Base-by-base conservation (phyloP, 1,284 basidiomycete species). In the Entoloma clypeatum region DNA sequence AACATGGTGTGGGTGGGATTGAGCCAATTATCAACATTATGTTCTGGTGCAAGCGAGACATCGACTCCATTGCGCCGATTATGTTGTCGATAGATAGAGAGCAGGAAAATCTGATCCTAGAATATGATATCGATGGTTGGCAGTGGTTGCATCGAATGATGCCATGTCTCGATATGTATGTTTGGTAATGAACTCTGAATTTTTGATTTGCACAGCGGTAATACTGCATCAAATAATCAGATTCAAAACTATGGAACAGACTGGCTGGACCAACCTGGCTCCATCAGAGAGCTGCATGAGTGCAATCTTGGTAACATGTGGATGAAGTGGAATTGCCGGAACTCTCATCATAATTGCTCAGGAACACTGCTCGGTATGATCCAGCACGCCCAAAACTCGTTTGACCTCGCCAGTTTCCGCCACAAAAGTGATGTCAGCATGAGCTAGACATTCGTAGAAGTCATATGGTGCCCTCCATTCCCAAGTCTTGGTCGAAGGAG, bases 401-500 rank as follows among this genome's bases (percentile, higher is more conserved):
- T 60, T 18, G 10, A 59, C 41, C 1, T 35, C 24, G 4, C 47
- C 35, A 24, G 47, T 45, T 7, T 22, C 36, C 13, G 33, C 42
- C 22, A 22, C 25, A 24, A 46, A 51, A 0, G 55, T 59, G 13
- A 66, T 41, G 14, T 66, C 62, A 5, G 53, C 51, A 47, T 66
- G 63, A 1, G 62, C 64, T 11, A 60, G 48, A 39, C 65, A 67
- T 1, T 57, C 58, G 0, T 59, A 61, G 44, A 57, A 64, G 19
- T 48, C 48, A 39, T 51, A 56, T 10, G 56, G 49, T 6, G 31
- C 36, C n/a, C n/a, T n/a, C n/a, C n/a, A n/a, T n/a, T n/a, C n/a
- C n/a, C n/a, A n/a, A n/a, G n/a, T n/a, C n/a, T n/a, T n/a, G n/a
- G n/a, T n/a, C n/a, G n/a, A n/a, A n/a, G n/a, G n/a, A n/a, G n/a